Base-by-base conservation (phyloP, 345 rosid genomes). In the Melastoma malabathricum region DNA sequence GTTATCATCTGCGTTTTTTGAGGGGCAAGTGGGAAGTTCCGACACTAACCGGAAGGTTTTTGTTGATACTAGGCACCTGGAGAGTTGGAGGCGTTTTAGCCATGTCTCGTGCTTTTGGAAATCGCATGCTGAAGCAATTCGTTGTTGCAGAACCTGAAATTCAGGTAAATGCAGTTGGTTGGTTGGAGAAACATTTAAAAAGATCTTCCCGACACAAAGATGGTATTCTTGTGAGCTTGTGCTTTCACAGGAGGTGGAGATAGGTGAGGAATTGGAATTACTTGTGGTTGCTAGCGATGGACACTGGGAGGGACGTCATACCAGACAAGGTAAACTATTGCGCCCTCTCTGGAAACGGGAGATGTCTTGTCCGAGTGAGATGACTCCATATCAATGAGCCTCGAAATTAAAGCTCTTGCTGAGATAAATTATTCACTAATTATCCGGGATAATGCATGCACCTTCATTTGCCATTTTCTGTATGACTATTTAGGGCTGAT, bases 41-140 rank as follows among this genome's bases (percentile, higher is more conserved):
- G 2, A 34, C 41, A 3, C 38, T 17, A 15, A 23, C 18, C 19
- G 18, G 41, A 47, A 16, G 48, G 29, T 44, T 47, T 22, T 48
- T 50, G 70, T 15, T 60, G 48, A 60, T 65, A 27, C 58, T 72
- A 88, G 99, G 99, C 57, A 93, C 97, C 50, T 93, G 99, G 99
- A 77, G 99, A 71, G 99, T 93, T 46, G 99, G 99, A 56, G 99
- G 95, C 54, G 95, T 93, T n/a, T 64, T 93, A 65, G 97, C 99
- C 43, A 88, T 93, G 99, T 88, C 97, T 47, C 82, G 97, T 46
- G 99, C 99, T 47, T 93, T 93, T 59, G 99, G 99, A 13, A 93
- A 93, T 68, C 92, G 95, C 56, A 83, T 93, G 99, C 65, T 93
- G 80, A 93, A 93, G 81, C 97, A 79, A 71, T 93, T 74, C 53